Conservation (phyloP, 169 alveolate genomes). For the Eimeria praecox region DNA sequence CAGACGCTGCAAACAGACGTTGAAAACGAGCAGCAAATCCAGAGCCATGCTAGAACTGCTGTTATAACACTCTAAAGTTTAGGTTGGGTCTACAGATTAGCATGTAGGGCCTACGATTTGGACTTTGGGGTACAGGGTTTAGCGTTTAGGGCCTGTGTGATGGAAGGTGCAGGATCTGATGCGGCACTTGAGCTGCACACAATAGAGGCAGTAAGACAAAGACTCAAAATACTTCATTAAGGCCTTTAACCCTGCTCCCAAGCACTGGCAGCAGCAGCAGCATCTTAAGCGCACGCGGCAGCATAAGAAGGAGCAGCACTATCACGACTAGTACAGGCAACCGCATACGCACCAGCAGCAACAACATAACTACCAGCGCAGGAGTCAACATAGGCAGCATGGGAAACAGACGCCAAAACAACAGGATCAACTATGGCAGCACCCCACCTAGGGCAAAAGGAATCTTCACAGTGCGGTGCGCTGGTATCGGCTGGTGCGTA, state of each 20-base stretch:
- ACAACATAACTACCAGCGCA: neutral
- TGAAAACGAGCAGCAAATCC: neutral
- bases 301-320: neutral
- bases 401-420: neutral
- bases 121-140: neutral
- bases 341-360: neutral
- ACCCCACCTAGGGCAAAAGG: neutral
- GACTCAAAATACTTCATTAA: neutral
- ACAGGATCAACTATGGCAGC: neutral
- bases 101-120: neutral
- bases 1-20: neutral
- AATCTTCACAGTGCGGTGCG: neutral
- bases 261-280: neutral
- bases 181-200: slow-evolving; percentile 14
- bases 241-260: neutral
- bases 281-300: neutral
- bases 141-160: neutral
- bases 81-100: neutral
- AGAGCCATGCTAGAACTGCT: neutral
- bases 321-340: neutral
- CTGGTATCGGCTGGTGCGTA: neutral
- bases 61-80: neutral
- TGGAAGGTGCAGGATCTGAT: neutral
- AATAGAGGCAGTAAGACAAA: neutral
- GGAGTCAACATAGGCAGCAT: neutral